Percentiles rank a stretch among this genome's conserved stretches.
Evolutionary conservation across 495 filamentous ascomycete species (phyloP).

Genomic region (Oidiodendron maius): DNA sequence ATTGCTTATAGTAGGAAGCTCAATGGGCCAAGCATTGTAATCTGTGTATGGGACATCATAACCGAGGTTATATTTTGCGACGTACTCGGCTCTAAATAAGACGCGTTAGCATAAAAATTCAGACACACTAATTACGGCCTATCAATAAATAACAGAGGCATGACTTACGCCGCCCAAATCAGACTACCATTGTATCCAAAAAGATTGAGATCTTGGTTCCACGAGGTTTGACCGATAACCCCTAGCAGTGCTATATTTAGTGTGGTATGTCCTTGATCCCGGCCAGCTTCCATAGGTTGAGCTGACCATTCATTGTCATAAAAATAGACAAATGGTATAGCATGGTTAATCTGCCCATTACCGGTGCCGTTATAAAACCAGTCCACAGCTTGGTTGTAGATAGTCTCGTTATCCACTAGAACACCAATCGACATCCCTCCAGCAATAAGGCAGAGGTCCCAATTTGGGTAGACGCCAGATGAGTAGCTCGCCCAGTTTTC

Average conservation of each 20-base stretch:
- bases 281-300: constrained; percentile 37
- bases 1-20: constrained; percentile 26
- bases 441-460: constrained; percentile 40
- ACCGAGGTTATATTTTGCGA: constrained; percentile 36
- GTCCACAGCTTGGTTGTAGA: constrained; percentile 24
- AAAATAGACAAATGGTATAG: constrained; percentile 27
- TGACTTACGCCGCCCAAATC: no score
- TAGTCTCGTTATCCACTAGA: constrained; percentile 34
- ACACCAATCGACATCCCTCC: constrained; percentile 33
- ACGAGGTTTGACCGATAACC: constrained; percentile 33
- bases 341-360: constrained; percentile 30
- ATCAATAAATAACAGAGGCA: no score
- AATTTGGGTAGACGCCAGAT: constrained; percentile 34
- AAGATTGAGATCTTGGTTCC: constrained; percentile 36
- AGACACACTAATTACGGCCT: no score
- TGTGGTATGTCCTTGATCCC: constrained; percentile 38
- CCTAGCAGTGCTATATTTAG: constrained; percentile 32
- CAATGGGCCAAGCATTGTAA: constrained; percentile 32
- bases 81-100: constrained; percentile 36
- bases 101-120: no score
- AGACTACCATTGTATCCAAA: constrained; percentile 28
- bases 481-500: constrained; percentile 23
- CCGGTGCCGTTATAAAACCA: constrained; percentile 34
- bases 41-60: constrained; percentile 35
- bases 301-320: constrained; percentile 16